Base-by-base conservation (phyloP, 192 early-diverging fungal genomes). In the Entomortierella parvispora region DNA sequence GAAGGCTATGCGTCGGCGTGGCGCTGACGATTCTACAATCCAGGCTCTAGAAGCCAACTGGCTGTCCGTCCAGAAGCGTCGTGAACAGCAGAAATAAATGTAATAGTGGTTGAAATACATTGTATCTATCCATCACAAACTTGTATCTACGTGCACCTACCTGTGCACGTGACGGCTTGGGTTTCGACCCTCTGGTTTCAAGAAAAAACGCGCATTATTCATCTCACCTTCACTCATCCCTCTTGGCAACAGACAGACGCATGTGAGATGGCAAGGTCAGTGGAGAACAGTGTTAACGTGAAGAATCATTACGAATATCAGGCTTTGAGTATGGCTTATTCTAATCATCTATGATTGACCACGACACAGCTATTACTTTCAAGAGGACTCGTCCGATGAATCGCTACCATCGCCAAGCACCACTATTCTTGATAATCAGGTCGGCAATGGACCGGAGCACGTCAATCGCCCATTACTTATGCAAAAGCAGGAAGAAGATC, bases 301-400 rank as follows among this genome's bases (percentile, higher is more conserved):
- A 49, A 49, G 15, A 23, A 5, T 6, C 47, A 23, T 18, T 23
- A 6, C 22, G 43, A 8, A 17, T 44, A 44, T 17, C 9, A 8
- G 43, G 17, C 43, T 17, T 8, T 44, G 8, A 44, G 17, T 44
- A 8, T 44, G 9, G n/a, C n/a, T n/a, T n/a, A n/a, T n/a, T n/a
- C n/a, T n/a, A n/a, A n/a, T n/a, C n/a, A n/a, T n/a, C n/a, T n/a
- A n/a, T n/a, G n/a, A n/a, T n/a, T n/a, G n/a, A n/a, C n/a, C n/a
- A n/a, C n/a, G n/a, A n/a, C n/a, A 65, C 33, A 77, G 74, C 48
- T 76, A 76, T 18, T 77, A 77, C 61, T 68, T 66, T 64, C 66
- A 68, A 59, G 65, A 77, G 26, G 74, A 68, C 60, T 68, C 61
- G 1, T 72, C 74, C 4, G 74, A 77, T 52, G 74, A 77, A 31